A percentile compares a stretch with the other conserved stretches of the same genome.
Evolutionary conservation across 2,329 filamentous ascomycete species (phyloP).

Genomic region (Cercospora janseana): DNA sequence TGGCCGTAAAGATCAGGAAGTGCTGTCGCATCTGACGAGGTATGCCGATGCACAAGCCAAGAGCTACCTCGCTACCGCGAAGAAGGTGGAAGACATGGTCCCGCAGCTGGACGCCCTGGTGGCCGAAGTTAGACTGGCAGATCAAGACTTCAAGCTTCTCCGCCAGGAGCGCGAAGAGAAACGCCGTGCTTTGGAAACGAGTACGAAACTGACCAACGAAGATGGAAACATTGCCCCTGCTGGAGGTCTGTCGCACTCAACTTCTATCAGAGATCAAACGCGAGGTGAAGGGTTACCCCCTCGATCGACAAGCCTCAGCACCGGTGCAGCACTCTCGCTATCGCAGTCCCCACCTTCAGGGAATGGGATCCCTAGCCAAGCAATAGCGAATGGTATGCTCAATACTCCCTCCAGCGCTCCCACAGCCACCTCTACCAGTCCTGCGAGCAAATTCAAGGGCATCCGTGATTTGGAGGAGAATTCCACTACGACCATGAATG

Average conservation of each 20-base stretch:
- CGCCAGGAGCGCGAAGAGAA: slow-evolving; percentile 95
- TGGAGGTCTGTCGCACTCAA: slow-evolving; percentile 29
- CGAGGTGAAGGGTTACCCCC: slow-evolving; percentile 28
- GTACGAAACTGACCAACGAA: slow-evolving; percentile 55
- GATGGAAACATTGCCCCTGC: slow-evolving; percentile 33
- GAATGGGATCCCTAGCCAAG: slow-evolving; percentile 24
- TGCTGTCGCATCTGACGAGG: slow-evolving; percentile 88
- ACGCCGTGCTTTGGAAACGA: slow-evolving; percentile 83
- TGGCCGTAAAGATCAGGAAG: slow-evolving; percentile 96
- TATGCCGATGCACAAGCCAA: slow-evolving; percentile 89
- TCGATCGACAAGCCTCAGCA: slow-evolving; percentile 28
- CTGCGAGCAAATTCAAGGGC: slow-evolving; percentile 72
- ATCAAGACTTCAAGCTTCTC: slow-evolving; percentile 96
- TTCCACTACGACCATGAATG: slow-evolving; percentile 51
- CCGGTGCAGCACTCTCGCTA: slow-evolving; percentile 17
- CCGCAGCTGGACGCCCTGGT: slow-evolving; percentile 88
- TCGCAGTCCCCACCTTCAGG: slow-evolving; percentile 35
- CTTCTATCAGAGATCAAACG: slow-evolving; percentile 30
- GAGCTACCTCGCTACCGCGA: slow-evolving; percentile 76
- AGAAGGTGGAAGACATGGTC: slow-evolving; percentile 80
- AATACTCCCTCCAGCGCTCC: slow-evolving; percentile 23
- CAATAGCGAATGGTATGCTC: slow-evolving; percentile 27
- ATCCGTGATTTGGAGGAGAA: slow-evolving; percentile 87
- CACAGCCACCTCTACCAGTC: slow-evolving; percentile 26
- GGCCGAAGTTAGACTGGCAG: slow-evolving; percentile 83